A percentile compares a stretch with the other conserved stretches of the same genome.
phyloP scores from a whole-genome alignment of 2,329 filamentous ascomycete genomes.

The Scortechinia acanthostroma region DNA sequence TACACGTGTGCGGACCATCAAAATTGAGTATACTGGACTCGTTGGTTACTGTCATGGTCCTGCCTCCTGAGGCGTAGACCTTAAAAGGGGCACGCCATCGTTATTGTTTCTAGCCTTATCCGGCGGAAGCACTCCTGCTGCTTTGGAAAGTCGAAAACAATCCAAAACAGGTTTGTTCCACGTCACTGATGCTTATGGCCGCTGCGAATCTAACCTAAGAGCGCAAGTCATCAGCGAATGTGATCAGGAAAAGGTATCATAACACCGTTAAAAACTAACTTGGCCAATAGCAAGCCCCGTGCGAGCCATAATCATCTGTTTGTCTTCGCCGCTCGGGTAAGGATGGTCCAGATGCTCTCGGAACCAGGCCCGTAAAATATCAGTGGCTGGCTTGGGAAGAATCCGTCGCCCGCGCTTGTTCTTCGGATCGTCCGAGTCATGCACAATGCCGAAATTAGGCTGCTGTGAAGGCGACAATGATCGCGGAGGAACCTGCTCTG shows the following conservation, averaged over 20 bases:
- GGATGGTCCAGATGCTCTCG: constrained; percentile 70
- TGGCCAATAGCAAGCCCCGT: no score
- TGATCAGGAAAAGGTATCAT: constrained; percentile 5
- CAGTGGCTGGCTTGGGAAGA: constrained; percentile 82
- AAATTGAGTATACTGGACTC: no score
- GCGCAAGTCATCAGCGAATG: not conserved
- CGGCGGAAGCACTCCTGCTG: no score
- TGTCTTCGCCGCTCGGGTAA: constrained; percentile 83
- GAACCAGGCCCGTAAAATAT: constrained; percentile 76
- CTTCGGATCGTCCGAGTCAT: constrained; percentile 24
- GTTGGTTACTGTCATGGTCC: no score
- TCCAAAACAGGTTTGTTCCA: no score
- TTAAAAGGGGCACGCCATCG: no score
- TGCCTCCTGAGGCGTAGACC: no score
- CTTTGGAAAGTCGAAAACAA: no score
- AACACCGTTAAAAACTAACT: constrained; percentile 68
- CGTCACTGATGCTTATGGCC: no score
- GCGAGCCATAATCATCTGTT: constrained; percentile 70
- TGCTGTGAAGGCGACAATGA: constrained; percentile 17
- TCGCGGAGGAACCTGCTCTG: constrained; percentile 18
- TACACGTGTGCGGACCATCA: no score
- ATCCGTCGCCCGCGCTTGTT: constrained; percentile 38
- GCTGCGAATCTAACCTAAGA: constrained; percentile 11
- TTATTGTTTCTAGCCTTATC: no score
- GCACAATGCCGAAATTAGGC: constrained; percentile 25